Evolutionary conservation across 169 alveolate genomes (phyloP).

Genomic region (Cryptosporidium ubiquitum): DNA sequence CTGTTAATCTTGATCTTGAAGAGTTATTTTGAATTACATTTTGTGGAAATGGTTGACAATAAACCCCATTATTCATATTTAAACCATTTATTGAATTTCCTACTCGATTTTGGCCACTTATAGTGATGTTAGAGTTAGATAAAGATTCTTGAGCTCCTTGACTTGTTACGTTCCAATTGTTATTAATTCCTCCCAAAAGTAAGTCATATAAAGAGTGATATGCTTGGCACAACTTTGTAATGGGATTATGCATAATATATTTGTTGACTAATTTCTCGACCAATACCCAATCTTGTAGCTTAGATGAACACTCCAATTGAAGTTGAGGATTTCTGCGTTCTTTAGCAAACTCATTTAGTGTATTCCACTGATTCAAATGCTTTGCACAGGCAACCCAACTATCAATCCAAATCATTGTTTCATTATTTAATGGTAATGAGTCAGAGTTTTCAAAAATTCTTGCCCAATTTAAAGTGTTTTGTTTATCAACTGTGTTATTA

Average conservation of each 20-base stretch:
- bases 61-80: neutral
- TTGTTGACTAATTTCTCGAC: slow-evolving; percentile 77
- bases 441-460: neutral
- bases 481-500: neutral
- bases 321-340: slow-evolving; percentile 78
- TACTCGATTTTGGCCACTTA: neutral
- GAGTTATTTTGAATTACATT: slow-evolving; percentile 1
- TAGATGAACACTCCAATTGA: slow-evolving; percentile 77
- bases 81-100: neutral
- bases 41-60: slow-evolving; percentile 14
- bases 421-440: slow-evolving; percentile 22
- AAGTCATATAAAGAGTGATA: slow-evolving; percentile 69
- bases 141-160: neutral
- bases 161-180: slow-evolving; percentile 9
- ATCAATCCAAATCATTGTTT: slow-evolving; percentile 80
- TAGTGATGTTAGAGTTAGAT: neutral
- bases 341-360: slow-evolving; percentile 79
- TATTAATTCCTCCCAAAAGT: slow-evolving; percentile 24
- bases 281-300: slow-evolving; percentile 79
- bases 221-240: slow-evolving; percentile 74
- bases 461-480: neutral
- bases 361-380: slow-evolving; percentile 82
- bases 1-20: slow-evolving; percentile 48
- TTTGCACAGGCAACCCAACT: slow-evolving; percentile 82
- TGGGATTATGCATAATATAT: slow-evolving; percentile 74